phyloP scores from a whole-genome alignment of 805 yeast genomes.

The Maudiozyma pseudohumilis region DNA sequence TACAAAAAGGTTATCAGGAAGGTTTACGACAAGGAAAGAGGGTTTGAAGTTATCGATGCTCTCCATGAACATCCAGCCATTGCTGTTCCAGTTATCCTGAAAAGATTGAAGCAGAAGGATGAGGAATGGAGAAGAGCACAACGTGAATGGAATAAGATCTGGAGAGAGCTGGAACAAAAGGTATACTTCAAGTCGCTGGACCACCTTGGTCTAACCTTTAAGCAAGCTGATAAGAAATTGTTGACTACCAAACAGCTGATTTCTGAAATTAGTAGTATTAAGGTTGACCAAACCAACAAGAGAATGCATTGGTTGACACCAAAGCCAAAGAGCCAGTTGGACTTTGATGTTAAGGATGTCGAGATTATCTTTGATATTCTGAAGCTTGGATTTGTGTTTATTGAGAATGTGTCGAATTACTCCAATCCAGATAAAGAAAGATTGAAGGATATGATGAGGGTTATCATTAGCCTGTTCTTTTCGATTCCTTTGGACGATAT shows the following conservation, averaged over 20 bases:
- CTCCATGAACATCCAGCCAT: slow-evolving; percentile 90
- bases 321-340: slow-evolving; percentile 66
- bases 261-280: slow-evolving; percentile 84
- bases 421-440: slow-evolving; percentile 75
- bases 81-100: slow-evolving; percentile 88
- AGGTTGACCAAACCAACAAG: slow-evolving; percentile 83
- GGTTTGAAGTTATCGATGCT: slow-evolving; percentile 93
- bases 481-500: slow-evolving; percentile 42
- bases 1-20: slow-evolving; percentile 90
- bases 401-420: slow-evolving; percentile 60
- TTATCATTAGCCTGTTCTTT: slow-evolving; percentile 66
- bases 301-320: slow-evolving; percentile 80
- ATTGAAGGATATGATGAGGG: slow-evolving; percentile 57
- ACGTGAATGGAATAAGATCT: slow-evolving; percentile 96
- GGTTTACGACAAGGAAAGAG: slow-evolving; percentile 87
- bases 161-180: slow-evolving; percentile 97
- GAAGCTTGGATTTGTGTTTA: slow-evolving; percentile 53
- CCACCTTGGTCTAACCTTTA: slow-evolving; percentile 90
- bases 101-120: slow-evolving; percentile 91
- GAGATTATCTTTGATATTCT: slow-evolving; percentile 67
- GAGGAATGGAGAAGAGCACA: slow-evolving; percentile 98
- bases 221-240: slow-evolving; percentile 90
- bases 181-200: slow-evolving; percentile 89
- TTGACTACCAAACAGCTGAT: slow-evolving; percentile 83
- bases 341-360: slow-evolving; percentile 53